Evolutionary conservation across 805 yeast genomes (phyloP), one percentile per base, ranked within the genome.

Genomic region (Cyberlindnera veronae): DNA sequence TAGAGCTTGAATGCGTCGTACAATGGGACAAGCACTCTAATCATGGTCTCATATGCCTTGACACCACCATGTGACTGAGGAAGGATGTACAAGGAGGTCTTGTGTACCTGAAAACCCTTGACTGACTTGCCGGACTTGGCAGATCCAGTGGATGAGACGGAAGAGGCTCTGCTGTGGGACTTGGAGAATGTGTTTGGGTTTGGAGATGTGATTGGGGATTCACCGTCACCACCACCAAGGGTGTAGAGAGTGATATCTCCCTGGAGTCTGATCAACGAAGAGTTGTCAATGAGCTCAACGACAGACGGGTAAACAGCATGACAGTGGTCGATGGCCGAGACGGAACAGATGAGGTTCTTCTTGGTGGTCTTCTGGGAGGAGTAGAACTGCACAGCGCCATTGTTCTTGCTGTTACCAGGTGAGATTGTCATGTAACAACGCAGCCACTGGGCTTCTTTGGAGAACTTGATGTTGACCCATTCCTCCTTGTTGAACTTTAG

Each of bases 51-150:
- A 35, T 77, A 72, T 14, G 81, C 79, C 33, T 75, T 71, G 21
- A 84, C 91, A 29, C 86, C 84, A 4, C 81, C 79, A 60, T 84
- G 95, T 19, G 75, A 57, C 39, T 74, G 78, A 4, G 95, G 93
- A 69, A 84, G 77, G 39, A 80, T 64, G 57, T 78, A 79, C 34
- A 79, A 42, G 4, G 52, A 41, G 6, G 58, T 39, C 23, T 49
- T 39, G 16, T 34, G 36, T 3, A 48, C 34, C 13, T 18, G 32
- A 14, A 30, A 22, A 8, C 45, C 41, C 34, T 44, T 45, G 9
- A 27, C 13, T 3, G 50, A 34, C 27, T 34, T 45, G 13, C 42
- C 7, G 2, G 55, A 45, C 1, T 37, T 12, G 11, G 32, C 24
- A 3, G 54, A 48, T 12, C 34, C 39, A 2, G 34, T 15, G n/a